These are phyloP conservation scores for Exidia glandulosa DNA, from an alignment of 768 basidiomycete genomes.

Conservation along the genomic window DNA sequence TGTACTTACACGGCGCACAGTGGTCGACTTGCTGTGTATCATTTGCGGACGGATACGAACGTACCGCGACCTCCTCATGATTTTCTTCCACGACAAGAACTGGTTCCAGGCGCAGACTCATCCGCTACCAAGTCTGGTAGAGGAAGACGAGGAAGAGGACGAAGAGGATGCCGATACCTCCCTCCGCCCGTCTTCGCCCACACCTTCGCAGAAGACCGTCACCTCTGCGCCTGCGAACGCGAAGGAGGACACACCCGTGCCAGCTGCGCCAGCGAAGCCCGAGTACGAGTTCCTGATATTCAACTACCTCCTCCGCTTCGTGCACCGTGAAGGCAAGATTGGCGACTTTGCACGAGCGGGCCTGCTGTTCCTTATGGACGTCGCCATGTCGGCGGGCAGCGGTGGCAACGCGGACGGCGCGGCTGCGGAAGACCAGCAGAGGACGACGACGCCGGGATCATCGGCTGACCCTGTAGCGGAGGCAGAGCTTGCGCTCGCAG, in stretches of 20 bases:
- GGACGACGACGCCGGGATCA: conserved; percentile 16
- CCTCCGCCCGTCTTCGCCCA: conserved; percentile 38
- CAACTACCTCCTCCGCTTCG: conserved; percentile 89
- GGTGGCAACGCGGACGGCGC: conserved; percentile 15
- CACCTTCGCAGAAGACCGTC: conserved; percentile 48
- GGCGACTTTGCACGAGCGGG: conserved; percentile 92
- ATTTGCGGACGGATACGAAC: conserved; percentile 87
- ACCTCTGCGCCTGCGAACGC: conserved; percentile 35
- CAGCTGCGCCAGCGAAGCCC: conserved; percentile 40
- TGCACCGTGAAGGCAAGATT: conserved; percentile 86
- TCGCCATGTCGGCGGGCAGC: conserved; percentile 74
- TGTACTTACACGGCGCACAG: no score
- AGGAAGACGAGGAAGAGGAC: conserved; percentile 52
- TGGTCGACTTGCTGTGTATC: conserved; percentile 87
- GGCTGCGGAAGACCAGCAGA: conserved; percentile 20
- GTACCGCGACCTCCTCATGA: conserved; percentile 82
- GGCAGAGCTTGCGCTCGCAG: conserved; percentile 77
- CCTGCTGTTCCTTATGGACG: conserved; percentile 87
- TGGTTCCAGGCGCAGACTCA: conserved; percentile 58
- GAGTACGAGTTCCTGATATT: conserved; percentile 95
- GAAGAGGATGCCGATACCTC: conserved; percentile 20
- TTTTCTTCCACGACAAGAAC: conserved; percentile 93
- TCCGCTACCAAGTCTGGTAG: conserved; percentile 44
- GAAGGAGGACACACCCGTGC: not conserved
- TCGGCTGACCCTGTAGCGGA: conserved; percentile 62